Conservation (phyloP, 352 stramenopile species). For the Globisporangium viniferum region DNA sequence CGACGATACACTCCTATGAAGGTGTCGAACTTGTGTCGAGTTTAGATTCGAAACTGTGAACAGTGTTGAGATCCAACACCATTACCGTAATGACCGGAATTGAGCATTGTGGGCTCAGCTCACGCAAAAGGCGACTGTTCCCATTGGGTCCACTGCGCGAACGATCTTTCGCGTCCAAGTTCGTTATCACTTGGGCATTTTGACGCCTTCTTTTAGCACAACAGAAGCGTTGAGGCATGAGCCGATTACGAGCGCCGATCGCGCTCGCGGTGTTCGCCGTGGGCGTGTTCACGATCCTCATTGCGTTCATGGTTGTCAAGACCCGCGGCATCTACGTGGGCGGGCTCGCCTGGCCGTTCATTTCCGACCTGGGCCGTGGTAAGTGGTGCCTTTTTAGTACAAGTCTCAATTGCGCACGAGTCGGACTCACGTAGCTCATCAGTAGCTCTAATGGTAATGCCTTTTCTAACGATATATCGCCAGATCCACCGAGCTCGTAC, state of each 20-base stretch:
- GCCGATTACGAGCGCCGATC: conserved; percentile 9
- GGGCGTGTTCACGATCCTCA: conserved; percentile 27
- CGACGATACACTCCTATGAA: too few species aligned
- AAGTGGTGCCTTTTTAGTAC: neutral
- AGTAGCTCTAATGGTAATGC: too few species aligned
- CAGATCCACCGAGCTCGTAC: conserved; percentile 46
- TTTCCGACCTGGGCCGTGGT: conserved; percentile 57
- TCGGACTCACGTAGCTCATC: too few species aligned
- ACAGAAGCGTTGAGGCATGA: conserved; percentile 4
- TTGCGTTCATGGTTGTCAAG: conserved; percentile 32
- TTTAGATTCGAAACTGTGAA: too few species aligned
- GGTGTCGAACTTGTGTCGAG: too few species aligned
- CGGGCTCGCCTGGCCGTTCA: conserved; percentile 49
- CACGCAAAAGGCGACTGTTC: conserved; percentile 1
- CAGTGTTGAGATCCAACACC: too few species aligned
- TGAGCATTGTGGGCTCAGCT: neutral
- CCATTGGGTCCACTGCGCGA: neutral
- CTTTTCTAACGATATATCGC: neutral
- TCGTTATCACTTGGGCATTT: too few species aligned
- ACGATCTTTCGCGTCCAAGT: conserved; percentile 4
- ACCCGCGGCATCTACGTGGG: conserved; percentile 42
- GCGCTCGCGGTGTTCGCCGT: conserved; percentile 2
- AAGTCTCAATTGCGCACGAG: too few species aligned
- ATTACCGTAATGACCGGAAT: neutral
- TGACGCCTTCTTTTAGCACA: too few species aligned